Base-by-base conservation (phyloP, 805 yeast species). In the Ogataea haglerorum region DNA sequence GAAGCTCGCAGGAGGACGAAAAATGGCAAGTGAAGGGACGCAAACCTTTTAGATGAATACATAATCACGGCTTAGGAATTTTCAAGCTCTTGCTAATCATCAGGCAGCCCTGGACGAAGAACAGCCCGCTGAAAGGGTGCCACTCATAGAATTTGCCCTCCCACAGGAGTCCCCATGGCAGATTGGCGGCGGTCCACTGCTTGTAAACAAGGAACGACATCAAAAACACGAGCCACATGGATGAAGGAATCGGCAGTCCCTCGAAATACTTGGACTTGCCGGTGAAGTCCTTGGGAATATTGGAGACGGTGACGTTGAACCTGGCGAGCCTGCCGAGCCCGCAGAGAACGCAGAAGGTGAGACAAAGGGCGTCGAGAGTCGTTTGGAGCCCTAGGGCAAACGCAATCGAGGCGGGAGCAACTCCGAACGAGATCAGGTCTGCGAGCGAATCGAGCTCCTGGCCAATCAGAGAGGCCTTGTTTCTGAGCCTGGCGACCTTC, bases 391-490 rank as follows among this genome's bases (percentile, higher is more conserved):
- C 99, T 58, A 90, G 77, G 33, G 90, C 80, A 62, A 89, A 93
- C 4, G 95, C 99, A 61, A 87, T 82, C 12, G 88, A 73, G 6
- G 96, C 95, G 2, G 99, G 99, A 2, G 95, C 90, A 24, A 91
- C 96, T 47, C 97, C 95, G 61, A 93, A 93, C 10, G 96, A 86
- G 26, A 91, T 77, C 56, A 93, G 76, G 65, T 93, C 99, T 16
- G 99, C 99, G 54, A 93, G 74, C 1, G 97, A 90, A 61, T 93
- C 99, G 56, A 93, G 76, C 67, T 93, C 99, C 65, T 93, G 98
- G 46, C 99, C 99, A 85, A 93, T 86, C 40, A 93, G 73, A 10
- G 95, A 83, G 2, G 95, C 78, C 68, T 90, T 88, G 61, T 89
- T 85, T 67, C 96, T 78, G 68, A 93, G 75, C 58, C 99, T 77